Base-by-base conservation (phyloP, 768 basidiomycete genomes). In the Russula griseocarnosa region DNA sequence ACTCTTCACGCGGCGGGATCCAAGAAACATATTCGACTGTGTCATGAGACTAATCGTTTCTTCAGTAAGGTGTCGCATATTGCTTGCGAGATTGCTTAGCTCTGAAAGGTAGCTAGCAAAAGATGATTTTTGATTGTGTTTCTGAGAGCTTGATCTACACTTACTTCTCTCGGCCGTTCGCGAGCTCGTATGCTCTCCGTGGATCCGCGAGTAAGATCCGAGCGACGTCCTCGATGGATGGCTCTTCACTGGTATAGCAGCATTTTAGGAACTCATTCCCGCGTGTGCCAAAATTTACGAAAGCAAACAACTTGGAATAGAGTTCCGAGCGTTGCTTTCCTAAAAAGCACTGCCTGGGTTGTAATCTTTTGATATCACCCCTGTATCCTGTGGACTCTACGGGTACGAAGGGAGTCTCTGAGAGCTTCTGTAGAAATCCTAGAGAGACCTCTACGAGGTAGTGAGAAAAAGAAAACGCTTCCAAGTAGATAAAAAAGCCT, bases 171-270 rank as follows among this genome's bases (percentile, higher is more conserved):
- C 83, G 80, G 0, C 90, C 86, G 18, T 84, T 86, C 1, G 90
- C 82, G 11, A 90, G 76, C 24, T 84, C 75, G 65, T 88, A 90
- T 72, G 96, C 92, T 60, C 79, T 78, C 38, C 76, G 78, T 11
- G 93, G 90, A 72, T 92, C 79, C 1, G 79, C 79, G 22, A 95
- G 73, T 44, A 94, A 73, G 58, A 85, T 86, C 55, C 80, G 79
- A 0, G 86, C 86, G 47, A 94, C 80, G 73, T 94, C 93, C 62
- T 92, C 86, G 5, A 93, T 83, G 52, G 85, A 92, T 5, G 96
- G 95, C 70, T 94, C 91, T 47, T 82, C 85, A 70, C 86, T 88
- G 20, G 94, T 91, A 11, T 95, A 95, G 69, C 92, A 92, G 3
- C 89, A 87, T 58, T 81, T 83, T 51, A 99, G 78, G 75, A 99